Evolutionary conservation across 805 yeast genomes (phyloP), one percentile per base, ranked within the genome.

Genomic region (Pichia thaimueangensis): DNA sequence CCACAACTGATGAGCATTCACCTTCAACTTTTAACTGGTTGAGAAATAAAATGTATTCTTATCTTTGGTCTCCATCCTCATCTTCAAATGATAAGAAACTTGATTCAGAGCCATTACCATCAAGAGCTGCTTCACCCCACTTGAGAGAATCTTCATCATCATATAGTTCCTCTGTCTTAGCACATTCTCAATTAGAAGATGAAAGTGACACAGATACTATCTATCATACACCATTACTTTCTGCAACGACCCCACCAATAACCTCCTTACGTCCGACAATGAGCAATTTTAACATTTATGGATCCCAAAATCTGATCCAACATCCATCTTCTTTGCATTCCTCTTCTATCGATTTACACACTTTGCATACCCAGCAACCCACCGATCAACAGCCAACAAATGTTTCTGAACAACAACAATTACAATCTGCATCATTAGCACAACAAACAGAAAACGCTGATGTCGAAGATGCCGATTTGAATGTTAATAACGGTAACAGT

Each of bases 201-300:
- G 58, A 50, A 12, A 47, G 54, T 8, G 59, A 55, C 24, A 31
- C 35, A 8, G 59, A 55, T 13, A 45, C 59, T 1, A 34, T 50
- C 2, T 57, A 55, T 38, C 60, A 57, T 36, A 56, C 62, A 6
- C 62, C 62, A 1, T 49, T 54, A 16, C 24, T 51, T 10, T 21
- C 51, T 15, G 49, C 61, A 6, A 32, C 61, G 4, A 32, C 37
- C 6, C 39, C 39, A 16, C 37, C 48, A 21, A 30, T 42, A 1
- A 33, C 45, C 6, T 24, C 45, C 4, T 32, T 48, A 10, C 39
- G 47, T 11, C 49, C 47, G 23, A 45, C 35, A n/a, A 20, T 48
- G 30, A 46, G 49, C 15, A 45, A 42, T 12, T 48, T 48, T 22
- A 45, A 45, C 6, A 29, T 48, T 7, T 48, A 48, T 39, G 52